phyloP scores from a whole-genome alignment of 208 protist species.

The Acanthamoeba triangularis region DNA sequence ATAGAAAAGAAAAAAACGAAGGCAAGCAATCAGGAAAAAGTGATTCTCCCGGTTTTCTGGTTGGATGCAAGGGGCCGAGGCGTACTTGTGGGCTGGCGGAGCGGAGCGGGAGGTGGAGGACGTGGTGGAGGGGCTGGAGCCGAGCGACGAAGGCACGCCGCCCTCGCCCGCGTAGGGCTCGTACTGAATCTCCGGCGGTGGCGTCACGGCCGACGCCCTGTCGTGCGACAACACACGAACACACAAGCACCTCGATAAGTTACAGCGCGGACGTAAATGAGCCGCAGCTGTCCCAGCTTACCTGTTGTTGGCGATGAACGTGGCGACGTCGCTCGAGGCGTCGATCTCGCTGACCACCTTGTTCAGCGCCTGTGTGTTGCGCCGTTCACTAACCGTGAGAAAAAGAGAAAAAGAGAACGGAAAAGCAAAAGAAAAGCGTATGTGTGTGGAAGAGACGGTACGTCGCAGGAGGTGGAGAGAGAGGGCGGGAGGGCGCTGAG shows the following conservation, averaged over 20 bases:
- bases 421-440: not conserved
- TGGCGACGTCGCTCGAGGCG: not conserved
- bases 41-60: too few relatives aligned
- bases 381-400: not conserved
- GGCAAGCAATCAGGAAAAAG: too few relatives aligned
- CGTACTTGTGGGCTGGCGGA: too few relatives aligned
- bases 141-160: not conserved
- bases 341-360: conserved; percentile 1
- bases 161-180: conserved; percentile 20
- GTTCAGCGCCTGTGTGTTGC: not conserved
- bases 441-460: not conserved
- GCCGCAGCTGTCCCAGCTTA: not conserved
- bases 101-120: not conserved
- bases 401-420: not conserved
- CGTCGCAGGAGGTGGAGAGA: conserved; percentile 8
- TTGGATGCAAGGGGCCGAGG: too few relatives aligned
- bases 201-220: conserved; percentile 22
- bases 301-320: conserved; percentile 30
- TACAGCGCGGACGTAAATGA: not conserved
- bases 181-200: conserved; percentile 56
- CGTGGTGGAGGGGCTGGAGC: not conserved
- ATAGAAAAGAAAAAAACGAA: too few relatives aligned
- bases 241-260: not conserved
- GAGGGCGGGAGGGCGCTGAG: conserved; percentile 1
- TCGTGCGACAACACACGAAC: not conserved